phyloP scores from a whole-genome alignment of 768 basidiomycete species.

The Leccinellum rugosiceps region DNA sequence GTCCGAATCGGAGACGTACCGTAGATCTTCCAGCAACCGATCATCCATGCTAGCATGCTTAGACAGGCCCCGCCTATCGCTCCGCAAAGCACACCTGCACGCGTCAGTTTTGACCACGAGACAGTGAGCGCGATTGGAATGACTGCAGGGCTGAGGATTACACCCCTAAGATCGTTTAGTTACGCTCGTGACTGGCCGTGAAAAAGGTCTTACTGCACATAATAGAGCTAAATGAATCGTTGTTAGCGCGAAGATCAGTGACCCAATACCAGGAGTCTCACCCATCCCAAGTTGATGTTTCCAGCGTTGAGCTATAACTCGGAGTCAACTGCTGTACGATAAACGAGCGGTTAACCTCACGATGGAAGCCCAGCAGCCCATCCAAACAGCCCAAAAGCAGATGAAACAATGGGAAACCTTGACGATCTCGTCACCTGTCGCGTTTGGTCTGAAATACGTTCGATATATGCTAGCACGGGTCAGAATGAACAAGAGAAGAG shows the following conservation, averaged over 20 bases:
- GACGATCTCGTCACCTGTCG: conserved; percentile 39
- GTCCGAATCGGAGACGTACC: conserved; percentile 22
- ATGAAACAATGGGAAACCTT: conserved; percentile 38
- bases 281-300: conserved; percentile 47
- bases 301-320: conserved; percentile 39
- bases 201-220: conserved; percentile 37
- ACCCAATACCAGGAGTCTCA: conserved; percentile 18
- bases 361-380: conserved; percentile 41
- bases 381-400: conserved; percentile 43
- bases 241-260: conserved; percentile 3
- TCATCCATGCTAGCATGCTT: conserved; percentile 50
- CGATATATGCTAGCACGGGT: conserved; percentile 31
- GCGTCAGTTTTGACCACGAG: conserved; percentile 44
- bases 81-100: conserved; percentile 38
- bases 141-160: conserved; percentile 48
- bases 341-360: conserved; percentile 17
- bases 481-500: neutral
- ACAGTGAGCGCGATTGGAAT: conserved; percentile 47
- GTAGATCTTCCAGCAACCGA: conserved; percentile 49
- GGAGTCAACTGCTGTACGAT: neutral
- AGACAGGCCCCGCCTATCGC: conserved; percentile 39
- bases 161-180: conserved; percentile 35
- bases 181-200: neutral
- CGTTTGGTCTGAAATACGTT: conserved; percentile 37
- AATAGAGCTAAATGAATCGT: conserved; percentile 33